Percentiles rank a stretch among this genome's conserved stretches.
These are phyloP conservation scores for Erodium maritimum DNA, from an alignment of 345 rosid genomes.

Conservation along the genomic window DNA sequence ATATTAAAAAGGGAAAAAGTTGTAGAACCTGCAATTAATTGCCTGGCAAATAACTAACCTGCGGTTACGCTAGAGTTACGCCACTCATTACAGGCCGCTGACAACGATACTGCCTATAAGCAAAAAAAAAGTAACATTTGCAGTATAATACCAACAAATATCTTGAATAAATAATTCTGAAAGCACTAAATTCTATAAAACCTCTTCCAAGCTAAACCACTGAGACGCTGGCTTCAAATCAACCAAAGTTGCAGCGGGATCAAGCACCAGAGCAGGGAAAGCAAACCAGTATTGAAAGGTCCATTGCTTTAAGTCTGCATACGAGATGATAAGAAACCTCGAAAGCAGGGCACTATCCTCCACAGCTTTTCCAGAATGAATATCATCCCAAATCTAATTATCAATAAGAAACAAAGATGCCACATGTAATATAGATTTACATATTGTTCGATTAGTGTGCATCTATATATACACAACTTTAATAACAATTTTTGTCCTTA, in stretches of 20 bases:
- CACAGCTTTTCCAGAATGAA: slow-evolving; percentile 61
- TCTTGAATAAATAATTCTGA: not conserved
- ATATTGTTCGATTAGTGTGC: too few species aligned
- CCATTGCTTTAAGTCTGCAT: slow-evolving; percentile 84
- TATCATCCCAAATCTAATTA: slow-evolving; percentile 83
- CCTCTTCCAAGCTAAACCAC: slow-evolving; percentile 64
- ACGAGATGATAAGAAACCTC: slow-evolving; percentile 79
- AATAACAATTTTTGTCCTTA: too few species aligned
- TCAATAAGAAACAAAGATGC: slow-evolving; percentile 6
- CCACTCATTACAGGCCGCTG: slow-evolving; percentile 78
- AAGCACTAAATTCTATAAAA: not conserved
- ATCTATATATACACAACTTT: too few species aligned
- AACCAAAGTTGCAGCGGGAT: slow-evolving; percentile 66
- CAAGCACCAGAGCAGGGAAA: slow-evolving; percentile 74
- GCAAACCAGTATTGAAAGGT: slow-evolving; percentile 84
- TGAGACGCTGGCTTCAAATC: slow-evolving; percentile 65
- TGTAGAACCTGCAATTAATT: slow-evolving; percentile 6
- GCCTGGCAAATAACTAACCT: slow-evolving; percentile 23
- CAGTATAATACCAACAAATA: not conserved
- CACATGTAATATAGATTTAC: not conserved
- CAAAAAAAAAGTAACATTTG: slow-evolving; percentile 2
- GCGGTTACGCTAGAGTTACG: slow-evolving; percentile 55
- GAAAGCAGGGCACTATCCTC: slow-evolving; percentile 53
- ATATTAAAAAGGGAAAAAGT: not conserved
- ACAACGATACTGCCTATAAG: slow-evolving; percentile 57